Evolutionary conservation across 192 early-diverging fungal species (phyloP).

Genomic region (Backusella tarrabulga): DNA sequence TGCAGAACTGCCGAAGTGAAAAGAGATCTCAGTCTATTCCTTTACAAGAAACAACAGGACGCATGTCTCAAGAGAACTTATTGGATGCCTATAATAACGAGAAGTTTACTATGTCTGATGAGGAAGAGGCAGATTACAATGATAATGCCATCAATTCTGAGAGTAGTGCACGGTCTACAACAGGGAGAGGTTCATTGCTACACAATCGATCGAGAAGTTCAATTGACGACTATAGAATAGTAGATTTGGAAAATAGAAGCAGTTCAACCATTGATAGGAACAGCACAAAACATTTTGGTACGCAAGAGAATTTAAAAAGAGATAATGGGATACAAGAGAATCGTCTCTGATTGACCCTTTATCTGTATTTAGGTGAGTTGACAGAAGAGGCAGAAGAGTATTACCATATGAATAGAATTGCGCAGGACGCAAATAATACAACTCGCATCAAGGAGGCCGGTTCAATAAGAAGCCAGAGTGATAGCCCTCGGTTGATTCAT

Average conservation of each 20-base stretch:
- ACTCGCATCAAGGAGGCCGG: background rate
- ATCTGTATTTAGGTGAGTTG: background rate
- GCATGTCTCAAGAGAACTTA: conserved; percentile 14
- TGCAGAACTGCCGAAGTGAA: conserved; percentile 44
- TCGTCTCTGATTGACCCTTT: background rate
- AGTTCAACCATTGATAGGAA: background rate
- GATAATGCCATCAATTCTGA: background rate
- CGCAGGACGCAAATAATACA: background rate
- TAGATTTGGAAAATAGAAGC: background rate
- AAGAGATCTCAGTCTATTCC: background rate
- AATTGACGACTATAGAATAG: background rate
- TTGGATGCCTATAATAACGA: conserved; percentile 15
- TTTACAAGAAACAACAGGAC: background rate
- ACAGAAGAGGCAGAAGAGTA: background rate
- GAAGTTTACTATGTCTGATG: conserved; percentile 6
- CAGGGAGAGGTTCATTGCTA: background rate
- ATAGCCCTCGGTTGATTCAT: background rate
- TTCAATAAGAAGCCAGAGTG: background rate
- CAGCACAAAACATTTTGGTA: background rate
- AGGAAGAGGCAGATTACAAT: conserved; percentile 8
- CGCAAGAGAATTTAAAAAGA: background rate
- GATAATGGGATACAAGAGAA: background rate
- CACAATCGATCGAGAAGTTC: background rate
- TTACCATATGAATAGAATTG: background rate
- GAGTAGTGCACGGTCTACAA: background rate